Conservation (phyloP, 352 stramenopile genomes). For the Lagenidium sp. region DNA sequence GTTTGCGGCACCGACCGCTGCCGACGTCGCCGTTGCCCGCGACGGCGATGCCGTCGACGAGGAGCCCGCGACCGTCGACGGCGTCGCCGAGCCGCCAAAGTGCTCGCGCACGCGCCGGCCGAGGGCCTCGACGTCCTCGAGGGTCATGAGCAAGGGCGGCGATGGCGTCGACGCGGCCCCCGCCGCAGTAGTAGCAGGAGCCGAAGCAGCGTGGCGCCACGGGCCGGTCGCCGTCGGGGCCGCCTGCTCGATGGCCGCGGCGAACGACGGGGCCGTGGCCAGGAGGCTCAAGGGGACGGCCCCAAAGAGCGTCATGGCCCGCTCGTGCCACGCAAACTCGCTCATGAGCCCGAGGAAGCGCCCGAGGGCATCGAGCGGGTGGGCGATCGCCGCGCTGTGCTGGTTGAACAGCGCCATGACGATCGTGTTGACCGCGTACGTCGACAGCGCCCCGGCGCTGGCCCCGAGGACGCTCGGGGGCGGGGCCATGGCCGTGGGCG, state of each 20-base stretch:
- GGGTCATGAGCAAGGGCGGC: conserved; percentile 17
- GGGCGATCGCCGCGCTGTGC: conserved; percentile 51
- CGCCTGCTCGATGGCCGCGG: conserved; percentile 17
- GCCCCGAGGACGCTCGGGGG: conserved; percentile 78
- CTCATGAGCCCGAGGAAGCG: conserved; percentile 81
- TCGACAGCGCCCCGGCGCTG: conserved; percentile 72
- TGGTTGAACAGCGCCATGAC: conserved; percentile 87
- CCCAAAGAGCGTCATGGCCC: conserved; percentile 72
- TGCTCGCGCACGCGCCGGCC: conserved; percentile 38
- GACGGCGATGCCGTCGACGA: conserved; percentile 3
- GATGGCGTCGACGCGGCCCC: conserved; percentile 1
- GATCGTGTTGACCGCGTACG: conserved; percentile 85
- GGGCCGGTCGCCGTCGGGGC: conserved; percentile 1
- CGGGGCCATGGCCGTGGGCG: background rate
- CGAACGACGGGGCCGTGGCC: conserved; percentile 25
- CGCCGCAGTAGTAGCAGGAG: background rate
- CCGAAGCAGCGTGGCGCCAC: background rate
- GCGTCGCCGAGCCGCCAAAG: conserved; percentile 24
- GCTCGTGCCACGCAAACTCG: conserved; percentile 82
- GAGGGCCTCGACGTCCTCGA: conserved; percentile 40
- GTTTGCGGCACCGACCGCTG: background rate
- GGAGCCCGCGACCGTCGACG: background rate
- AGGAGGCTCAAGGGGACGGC: conserved; percentile 47
- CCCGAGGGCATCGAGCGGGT: conserved; percentile 76
- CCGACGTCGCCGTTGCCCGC: background rate